A percentile compares a stretch with the other conserved stretches of the same genome.
Conservation (phyloP, 345 rosid genomes). For the Syzygium oleosum region DNA sequence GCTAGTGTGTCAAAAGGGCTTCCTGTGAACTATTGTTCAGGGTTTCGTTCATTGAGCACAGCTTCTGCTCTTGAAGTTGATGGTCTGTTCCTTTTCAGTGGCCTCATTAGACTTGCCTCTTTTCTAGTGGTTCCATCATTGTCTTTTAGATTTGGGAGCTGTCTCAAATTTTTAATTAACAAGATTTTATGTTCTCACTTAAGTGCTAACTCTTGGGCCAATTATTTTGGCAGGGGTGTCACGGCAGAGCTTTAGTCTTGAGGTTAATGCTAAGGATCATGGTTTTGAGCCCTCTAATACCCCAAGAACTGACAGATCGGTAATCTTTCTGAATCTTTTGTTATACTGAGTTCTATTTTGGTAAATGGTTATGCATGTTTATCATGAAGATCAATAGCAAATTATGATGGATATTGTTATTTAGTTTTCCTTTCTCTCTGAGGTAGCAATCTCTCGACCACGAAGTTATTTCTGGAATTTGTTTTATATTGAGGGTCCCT, state of each 20-base stretch:
- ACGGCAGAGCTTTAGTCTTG: constrained; percentile 66
- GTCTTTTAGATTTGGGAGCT: background rate
- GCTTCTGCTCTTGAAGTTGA: constrained; percentile 67
- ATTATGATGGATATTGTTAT: background rate
- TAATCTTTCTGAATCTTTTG: constrained; percentile 16
- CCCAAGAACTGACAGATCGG: constrained; percentile 94
- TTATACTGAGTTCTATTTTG: background rate
- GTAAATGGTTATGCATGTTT: background rate
- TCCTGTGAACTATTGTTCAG: constrained; percentile 92
- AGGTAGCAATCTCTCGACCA: background rate
- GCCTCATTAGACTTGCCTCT: background rate
- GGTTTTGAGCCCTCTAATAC: constrained; percentile 86
- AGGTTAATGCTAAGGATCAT: constrained; percentile 75
- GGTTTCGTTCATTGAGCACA: constrained; percentile 62
- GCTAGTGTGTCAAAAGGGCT: constrained; percentile 68
- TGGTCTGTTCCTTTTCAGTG: constrained; percentile 30
- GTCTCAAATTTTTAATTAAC: background rate
- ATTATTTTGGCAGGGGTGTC: constrained; percentile 53
- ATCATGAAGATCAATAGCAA: background rate
- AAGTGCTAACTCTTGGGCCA: background rate
- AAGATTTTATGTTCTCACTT: background rate
- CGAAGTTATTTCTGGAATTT: background rate
- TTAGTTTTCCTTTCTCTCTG: background rate
- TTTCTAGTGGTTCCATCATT: background rate
- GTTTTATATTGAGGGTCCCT: background rate